Conservation (phyloP, 2,329 filamentous ascomycete species). For the Sporothrix pallida region DNA sequence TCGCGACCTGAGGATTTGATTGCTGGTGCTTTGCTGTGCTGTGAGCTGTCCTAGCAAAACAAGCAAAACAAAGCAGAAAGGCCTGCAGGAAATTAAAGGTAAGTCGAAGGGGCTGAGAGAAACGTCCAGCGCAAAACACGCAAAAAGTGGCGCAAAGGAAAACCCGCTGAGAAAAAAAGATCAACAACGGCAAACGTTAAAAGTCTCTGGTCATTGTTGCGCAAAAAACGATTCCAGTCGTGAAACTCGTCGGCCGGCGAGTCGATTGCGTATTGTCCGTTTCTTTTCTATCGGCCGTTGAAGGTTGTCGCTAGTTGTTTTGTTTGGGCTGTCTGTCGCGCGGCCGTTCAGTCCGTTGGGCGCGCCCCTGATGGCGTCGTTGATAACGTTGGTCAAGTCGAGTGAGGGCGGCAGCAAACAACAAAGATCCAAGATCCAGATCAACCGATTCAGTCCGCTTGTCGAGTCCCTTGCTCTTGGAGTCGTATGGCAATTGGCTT, state of each 20-base stretch:
- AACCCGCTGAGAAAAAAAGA: constrained; percentile 16
- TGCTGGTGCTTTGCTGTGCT: neutral
- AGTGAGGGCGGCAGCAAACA: constrained; percentile 4
- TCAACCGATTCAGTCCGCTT: neutral
- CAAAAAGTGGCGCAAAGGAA: constrained; percentile 26
- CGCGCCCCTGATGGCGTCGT: constrained; percentile 4
- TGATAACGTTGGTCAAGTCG: neutral
- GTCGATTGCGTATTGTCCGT: constrained; percentile 3
- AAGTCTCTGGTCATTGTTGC: constrained; percentile 24
- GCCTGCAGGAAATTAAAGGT: constrained; percentile 33
- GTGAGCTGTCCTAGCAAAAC: constrained; percentile 17
- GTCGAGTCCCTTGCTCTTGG: neutral
- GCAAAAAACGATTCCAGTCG: neutral
- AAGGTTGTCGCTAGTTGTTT: constrained; percentile 19
- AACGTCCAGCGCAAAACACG: constrained; percentile 27
- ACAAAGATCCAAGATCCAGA: neutral
- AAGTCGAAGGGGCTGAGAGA: constrained; percentile 21
- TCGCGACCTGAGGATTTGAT: constrained; percentile 28
- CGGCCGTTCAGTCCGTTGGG: neutral
- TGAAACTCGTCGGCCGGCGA: neutral
- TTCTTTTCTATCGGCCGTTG: neutral
- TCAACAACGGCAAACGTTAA: constrained; percentile 24
- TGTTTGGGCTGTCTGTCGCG: neutral
- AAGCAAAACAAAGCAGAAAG: constrained; percentile 26
- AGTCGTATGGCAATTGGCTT: neutral